phyloP scores from a whole-genome alignment of 148 eudicot genomes.

The Agrostemma githago region DNA sequence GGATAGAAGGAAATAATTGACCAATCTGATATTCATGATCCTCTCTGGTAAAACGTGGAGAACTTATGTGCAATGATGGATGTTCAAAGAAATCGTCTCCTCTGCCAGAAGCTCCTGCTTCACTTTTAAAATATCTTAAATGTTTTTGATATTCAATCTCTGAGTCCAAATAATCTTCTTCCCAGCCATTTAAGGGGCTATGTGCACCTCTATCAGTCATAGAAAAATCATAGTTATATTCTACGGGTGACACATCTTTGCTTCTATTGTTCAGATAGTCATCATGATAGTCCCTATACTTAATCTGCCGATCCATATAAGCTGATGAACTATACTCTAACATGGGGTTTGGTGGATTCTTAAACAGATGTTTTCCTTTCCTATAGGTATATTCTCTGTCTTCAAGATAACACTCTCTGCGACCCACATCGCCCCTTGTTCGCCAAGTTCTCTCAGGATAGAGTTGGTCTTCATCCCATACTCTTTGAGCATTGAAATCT shows the following conservation, averaged over 20 bases:
- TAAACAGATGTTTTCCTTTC: conserved; percentile 1
- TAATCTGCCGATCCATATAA: conserved; percentile 4
- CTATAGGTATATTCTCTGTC: conserved; percentile 15
- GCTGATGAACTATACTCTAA: conserved; percentile 6
- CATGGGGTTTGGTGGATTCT: background rate
- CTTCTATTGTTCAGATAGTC: conserved; percentile 12
- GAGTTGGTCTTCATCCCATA: conserved; percentile 20
- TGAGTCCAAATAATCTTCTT: conserved; percentile 12
- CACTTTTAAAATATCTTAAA: conserved; percentile 11
- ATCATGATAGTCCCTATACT: conserved; percentile 13
- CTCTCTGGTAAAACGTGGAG: conserved; percentile 9
- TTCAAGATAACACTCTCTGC: conserved; percentile 18
- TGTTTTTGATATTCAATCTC: conserved; percentile 17
- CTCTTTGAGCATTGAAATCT: conserved; percentile 8
- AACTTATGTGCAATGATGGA: conserved; percentile 5
- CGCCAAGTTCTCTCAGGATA: conserved; percentile 16
- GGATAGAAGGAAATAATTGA: conserved; percentile 7
- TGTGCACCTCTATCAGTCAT: conserved; percentile 6
- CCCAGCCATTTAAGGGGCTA: conserved; percentile 19
- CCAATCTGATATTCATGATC: conserved; percentile 9
- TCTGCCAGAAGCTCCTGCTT: conserved; percentile 14
- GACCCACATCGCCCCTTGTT: conserved; percentile 6
- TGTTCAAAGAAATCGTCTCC: conserved; percentile 10
- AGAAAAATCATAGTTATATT: conserved; percentile 13
- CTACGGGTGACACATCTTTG: conserved; percentile 5